Evolutionary conservation across 169 alveolate genomes (phyloP).

Genomic region (Cryptosporidium tyzzeri): DNA sequence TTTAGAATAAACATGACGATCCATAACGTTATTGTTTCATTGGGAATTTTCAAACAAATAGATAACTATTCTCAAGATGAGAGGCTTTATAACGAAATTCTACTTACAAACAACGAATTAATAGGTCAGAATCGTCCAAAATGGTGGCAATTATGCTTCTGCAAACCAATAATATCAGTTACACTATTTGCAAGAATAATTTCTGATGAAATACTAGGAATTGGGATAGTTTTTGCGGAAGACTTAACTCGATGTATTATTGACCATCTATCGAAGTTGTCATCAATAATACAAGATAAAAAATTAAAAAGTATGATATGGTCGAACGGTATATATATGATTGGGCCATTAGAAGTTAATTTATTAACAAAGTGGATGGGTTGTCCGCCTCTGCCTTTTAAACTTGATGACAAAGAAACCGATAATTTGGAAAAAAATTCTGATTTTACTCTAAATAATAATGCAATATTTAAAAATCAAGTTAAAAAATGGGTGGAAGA

Average conservation of each 20-base stretch:
- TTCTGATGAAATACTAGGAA: conserved; percentile 67
- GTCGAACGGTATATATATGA: conserved; percentile 75
- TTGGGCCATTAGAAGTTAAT: conserved; percentile 67
- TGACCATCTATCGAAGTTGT: conserved; percentile 36
- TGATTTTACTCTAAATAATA: conserved; percentile 28
- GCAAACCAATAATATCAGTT: conserved; percentile 70
- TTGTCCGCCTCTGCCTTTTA: conserved; percentile 67
- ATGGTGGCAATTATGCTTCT: conserved; percentile 73
- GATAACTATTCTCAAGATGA: not conserved
- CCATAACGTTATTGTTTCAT: conserved; percentile 83
- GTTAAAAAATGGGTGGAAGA: conserved; percentile 67
- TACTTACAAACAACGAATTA: not conserved
- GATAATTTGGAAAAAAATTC: not conserved
- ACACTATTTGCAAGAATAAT: conserved; percentile 67
- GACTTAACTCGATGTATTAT: conserved; percentile 69
- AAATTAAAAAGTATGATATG: conserved; percentile 9
- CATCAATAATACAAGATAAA: conserved; percentile 3
- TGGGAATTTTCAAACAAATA: conserved; percentile 46
- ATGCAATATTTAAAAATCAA: conserved; percentile 45
- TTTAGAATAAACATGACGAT: conserved; percentile 86
- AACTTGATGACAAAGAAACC: not conserved
- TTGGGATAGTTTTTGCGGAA: conserved; percentile 70
- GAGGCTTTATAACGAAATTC: not conserved
- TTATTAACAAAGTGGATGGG: conserved; percentile 66
- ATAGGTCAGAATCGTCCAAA: conserved; percentile 23